These are phyloP conservation scores for Schizosaccharomyces osmophilus DNA, from an alignment of 805 yeast species.

Conservation along the genomic window DNA sequence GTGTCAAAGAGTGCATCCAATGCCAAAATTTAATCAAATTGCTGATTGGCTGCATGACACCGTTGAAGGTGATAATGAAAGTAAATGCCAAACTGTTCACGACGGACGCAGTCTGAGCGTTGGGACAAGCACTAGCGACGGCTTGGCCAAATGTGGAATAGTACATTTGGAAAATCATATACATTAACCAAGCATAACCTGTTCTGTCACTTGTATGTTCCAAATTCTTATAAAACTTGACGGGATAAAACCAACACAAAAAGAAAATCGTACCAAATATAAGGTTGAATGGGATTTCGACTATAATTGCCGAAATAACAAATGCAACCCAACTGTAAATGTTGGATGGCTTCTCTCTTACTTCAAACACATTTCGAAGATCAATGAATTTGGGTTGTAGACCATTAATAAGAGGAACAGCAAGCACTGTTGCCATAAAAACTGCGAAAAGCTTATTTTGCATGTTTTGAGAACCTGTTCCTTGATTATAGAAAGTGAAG, in stretches of 20 bases:
- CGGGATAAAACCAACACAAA: conserved; percentile 29
- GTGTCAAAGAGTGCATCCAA: conserved; percentile 56
- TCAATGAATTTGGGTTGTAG: conserved; percentile 33
- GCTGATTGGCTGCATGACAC: conserved; percentile 33
- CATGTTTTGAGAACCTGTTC: conserved; percentile 26
- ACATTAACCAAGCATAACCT: conserved; percentile 24
- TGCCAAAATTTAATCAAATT: conserved; percentile 66
- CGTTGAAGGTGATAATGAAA: conserved; percentile 39
- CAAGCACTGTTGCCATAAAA: conserved; percentile 31
- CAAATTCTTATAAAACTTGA: conserved; percentile 20
- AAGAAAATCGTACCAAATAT: conserved; percentile 27
- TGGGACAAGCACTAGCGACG: conserved; percentile 33
- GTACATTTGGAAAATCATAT: conserved; percentile 26
- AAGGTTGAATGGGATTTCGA: conserved; percentile 37
- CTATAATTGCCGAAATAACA: conserved; percentile 26
- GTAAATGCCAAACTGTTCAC: conserved; percentile 31
- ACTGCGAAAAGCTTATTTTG: conserved; percentile 35
- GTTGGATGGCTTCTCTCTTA: conserved; percentile 43
- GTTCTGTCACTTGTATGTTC: conserved; percentile 21
- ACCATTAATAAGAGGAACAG: conserved; percentile 38
- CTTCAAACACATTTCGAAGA: conserved; percentile 41
- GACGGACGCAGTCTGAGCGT: conserved; percentile 42
- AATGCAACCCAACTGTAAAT: conserved; percentile 49
- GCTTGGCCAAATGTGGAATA: conserved; percentile 30
- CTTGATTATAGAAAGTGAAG: conserved; percentile 40